These are phyloP conservation scores for Phaeosphaeria sp. DNA, from an alignment of 2,329 filamentous ascomycete species.

Conservation along the genomic window DNA sequence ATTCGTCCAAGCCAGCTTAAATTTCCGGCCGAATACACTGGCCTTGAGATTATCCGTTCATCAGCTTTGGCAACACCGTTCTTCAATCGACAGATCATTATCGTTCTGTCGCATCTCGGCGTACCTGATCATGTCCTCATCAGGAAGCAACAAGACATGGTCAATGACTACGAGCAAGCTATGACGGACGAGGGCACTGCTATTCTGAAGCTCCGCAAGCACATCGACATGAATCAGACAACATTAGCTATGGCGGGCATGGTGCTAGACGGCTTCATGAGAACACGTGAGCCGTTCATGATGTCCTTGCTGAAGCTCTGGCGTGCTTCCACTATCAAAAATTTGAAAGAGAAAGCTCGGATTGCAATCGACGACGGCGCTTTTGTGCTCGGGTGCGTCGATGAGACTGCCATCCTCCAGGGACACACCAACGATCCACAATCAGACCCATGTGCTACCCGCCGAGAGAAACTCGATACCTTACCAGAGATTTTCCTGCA, in stretches of 20 bases:
- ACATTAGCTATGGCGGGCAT: slow-evolving; percentile 78
- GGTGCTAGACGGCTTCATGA: slow-evolving; percentile 81
- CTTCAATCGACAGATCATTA: slow-evolving; percentile 88
- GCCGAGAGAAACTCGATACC: slow-evolving; percentile 45
- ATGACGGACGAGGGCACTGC: slow-evolving; percentile 72
- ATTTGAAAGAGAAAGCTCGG: slow-evolving; percentile 89
- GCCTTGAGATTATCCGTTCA: slow-evolving; percentile 83
- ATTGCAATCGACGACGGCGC: slow-evolving; percentile 83
- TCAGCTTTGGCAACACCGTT: slow-evolving; percentile 79
- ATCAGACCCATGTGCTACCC: slow-evolving; percentile 52
- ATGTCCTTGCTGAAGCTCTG: slow-evolving; percentile 81
- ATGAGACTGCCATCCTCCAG: slow-evolving; percentile 78
- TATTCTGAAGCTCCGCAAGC: slow-evolving; percentile 71
- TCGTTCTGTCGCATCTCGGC: slow-evolving; percentile 80
- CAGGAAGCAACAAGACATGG: slow-evolving; percentile 70
- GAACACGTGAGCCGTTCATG: slow-evolving; percentile 77
- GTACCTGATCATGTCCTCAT: slow-evolving; percentile 73
- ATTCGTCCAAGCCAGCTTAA: slow-evolving; percentile 88
- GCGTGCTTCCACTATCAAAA: slow-evolving; percentile 87
- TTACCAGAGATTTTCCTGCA: slow-evolving; percentile 92
- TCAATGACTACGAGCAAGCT: slow-evolving; percentile 72
- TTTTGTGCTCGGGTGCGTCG: slow-evolving; percentile 86
- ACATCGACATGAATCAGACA: slow-evolving; percentile 84
- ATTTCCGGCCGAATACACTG: slow-evolving; percentile 74
- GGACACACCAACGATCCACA: slow-evolving; percentile 70